phyloP scores from a whole-genome alignment of 768 basidiomycete species.

The Leccinum boreale region DNA sequence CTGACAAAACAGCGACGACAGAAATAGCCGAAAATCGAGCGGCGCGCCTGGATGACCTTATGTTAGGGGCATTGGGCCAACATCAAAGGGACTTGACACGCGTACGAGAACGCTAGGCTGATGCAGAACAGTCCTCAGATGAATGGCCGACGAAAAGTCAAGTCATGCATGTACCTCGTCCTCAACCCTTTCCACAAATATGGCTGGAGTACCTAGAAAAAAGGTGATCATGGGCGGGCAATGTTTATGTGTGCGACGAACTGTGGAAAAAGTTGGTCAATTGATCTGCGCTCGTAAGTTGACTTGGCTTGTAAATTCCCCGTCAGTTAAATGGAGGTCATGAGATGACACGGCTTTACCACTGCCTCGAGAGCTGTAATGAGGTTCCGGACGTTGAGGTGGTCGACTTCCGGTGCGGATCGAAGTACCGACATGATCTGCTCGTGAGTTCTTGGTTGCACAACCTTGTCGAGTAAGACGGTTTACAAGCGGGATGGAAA shows the following conservation, averaged over 20 bases:
- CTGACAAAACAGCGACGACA: slow-evolving; percentile 72
- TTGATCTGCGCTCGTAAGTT: slow-evolving; percentile 53
- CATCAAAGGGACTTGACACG: slow-evolving; percentile 11
- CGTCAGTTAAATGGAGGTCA: slow-evolving; percentile 21
- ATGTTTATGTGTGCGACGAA: slow-evolving; percentile 13
- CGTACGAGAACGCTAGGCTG: slow-evolving; percentile 29
- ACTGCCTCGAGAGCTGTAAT: slow-evolving; percentile 44
- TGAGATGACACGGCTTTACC: slow-evolving; percentile 21
- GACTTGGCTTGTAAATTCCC: slow-evolving; percentile 37
- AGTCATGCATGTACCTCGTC: slow-evolving; percentile 43
- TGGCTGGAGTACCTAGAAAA: slow-evolving; percentile 46
- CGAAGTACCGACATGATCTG: slow-evolving; percentile 46
- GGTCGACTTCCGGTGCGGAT: slow-evolving; percentile 43
- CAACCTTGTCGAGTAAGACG: slow-evolving; percentile 45
- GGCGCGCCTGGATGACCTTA: slow-evolving; percentile 48
- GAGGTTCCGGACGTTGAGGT: slow-evolving; percentile 41
- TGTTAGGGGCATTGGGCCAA: not conserved
- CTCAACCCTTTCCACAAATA: slow-evolving; percentile 58
- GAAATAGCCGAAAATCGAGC: slow-evolving; percentile 81
- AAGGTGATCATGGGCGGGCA: not conserved
- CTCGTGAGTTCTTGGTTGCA: slow-evolving; percentile 53
- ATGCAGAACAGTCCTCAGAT: slow-evolving; percentile 8
- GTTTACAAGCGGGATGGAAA: not conserved
- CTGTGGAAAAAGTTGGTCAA: slow-evolving; percentile 59
- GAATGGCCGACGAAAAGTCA: not conserved